These are phyloP conservation scores for Chaetomium fimeti DNA, from an alignment of 495 filamentous ascomycete genomes.

Conservation along the genomic window DNA sequence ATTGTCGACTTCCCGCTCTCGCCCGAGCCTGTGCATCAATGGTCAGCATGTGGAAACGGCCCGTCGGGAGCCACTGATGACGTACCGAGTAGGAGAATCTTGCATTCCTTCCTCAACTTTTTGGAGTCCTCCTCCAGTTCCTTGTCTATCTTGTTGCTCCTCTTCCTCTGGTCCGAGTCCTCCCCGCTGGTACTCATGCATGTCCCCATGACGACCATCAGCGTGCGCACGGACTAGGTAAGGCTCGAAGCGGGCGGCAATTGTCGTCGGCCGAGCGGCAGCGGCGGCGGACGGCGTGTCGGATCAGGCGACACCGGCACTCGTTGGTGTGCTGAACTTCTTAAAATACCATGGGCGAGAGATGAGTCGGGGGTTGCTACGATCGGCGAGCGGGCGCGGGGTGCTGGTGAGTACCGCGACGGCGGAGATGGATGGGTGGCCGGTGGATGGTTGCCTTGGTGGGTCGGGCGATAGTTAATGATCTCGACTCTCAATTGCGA, in stretches of 20 bases:
- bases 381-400: neutral
- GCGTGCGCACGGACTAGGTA: neutral
- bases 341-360: slow-evolving; percentile 4
- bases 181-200: slow-evolving; percentile 82
- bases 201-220: slow-evolving; percentile 69
- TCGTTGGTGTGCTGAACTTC: neutral
- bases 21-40: slow-evolving; percentile 68
- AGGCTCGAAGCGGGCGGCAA: slow-evolving; percentile 7
- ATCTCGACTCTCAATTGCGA: slow-evolving; percentile 11
- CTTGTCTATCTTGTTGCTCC: slow-evolving; percentile 89
- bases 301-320: slow-evolving; percentile 3
- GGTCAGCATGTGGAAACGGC: slow-evolving; percentile 7
- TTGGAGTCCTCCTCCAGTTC: slow-evolving; percentile 89
- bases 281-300: neutral
- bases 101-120: slow-evolving; percentile 92
- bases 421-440: neutral
- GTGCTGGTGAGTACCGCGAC: neutral
- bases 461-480: neutral
- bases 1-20: slow-evolving; percentile 99
- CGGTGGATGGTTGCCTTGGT: slow-evolving; percentile 3
- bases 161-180: slow-evolving; percentile 87
- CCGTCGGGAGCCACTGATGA: slow-evolving; percentile 23
- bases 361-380: neutral
- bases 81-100: slow-evolving; percentile 91
- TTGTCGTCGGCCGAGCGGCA: slow-evolving; percentile 9